Percentiles rank a stretch among this genome's conserved stretches.
Evolutionary conservation across 2,329 filamentous ascomycete genomes (phyloP).

Genomic region (Cercospora sp.): DNA sequence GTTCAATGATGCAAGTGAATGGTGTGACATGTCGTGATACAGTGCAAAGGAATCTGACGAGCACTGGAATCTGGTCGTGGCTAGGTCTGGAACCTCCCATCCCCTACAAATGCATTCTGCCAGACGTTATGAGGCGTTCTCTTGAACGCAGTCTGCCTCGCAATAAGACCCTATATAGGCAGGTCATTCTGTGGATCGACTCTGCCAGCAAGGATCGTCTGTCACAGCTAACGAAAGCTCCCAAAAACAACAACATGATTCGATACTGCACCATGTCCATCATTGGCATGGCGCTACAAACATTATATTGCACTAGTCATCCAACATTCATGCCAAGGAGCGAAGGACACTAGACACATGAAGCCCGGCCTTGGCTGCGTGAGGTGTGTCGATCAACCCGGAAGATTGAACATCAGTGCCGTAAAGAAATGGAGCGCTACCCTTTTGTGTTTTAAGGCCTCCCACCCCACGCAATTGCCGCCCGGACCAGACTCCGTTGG

Average conservation of each 20-base stretch:
- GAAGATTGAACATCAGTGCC: neutral
- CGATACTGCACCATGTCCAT: neutral
- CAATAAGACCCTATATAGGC: neutral
- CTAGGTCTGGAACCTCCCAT: neutral
- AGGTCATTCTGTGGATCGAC: neutral
- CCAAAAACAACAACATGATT: neutral
- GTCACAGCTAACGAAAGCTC: neutral
- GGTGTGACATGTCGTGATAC: neutral
- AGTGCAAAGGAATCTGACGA: neutral
- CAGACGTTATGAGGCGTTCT: neutral
- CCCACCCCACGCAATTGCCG: neutral
- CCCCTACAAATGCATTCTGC: neutral
- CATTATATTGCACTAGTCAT: neutral
- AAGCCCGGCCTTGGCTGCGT: neutral
- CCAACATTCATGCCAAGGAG: neutral
- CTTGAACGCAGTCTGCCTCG: neutral
- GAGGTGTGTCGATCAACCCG: neutral
- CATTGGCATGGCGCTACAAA: neutral
- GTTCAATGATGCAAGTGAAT: neutral
- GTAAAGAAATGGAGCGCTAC: neutral
- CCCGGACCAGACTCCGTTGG: neutral
- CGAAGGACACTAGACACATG: neutral
- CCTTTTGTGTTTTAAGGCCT: neutral
- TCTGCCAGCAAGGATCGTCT: neutral
- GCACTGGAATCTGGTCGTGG: neutral